These are phyloP conservation scores for Neonectria magnoliae DNA, from an alignment of 2,329 filamentous ascomycete genomes.

Conservation along the genomic window DNA sequence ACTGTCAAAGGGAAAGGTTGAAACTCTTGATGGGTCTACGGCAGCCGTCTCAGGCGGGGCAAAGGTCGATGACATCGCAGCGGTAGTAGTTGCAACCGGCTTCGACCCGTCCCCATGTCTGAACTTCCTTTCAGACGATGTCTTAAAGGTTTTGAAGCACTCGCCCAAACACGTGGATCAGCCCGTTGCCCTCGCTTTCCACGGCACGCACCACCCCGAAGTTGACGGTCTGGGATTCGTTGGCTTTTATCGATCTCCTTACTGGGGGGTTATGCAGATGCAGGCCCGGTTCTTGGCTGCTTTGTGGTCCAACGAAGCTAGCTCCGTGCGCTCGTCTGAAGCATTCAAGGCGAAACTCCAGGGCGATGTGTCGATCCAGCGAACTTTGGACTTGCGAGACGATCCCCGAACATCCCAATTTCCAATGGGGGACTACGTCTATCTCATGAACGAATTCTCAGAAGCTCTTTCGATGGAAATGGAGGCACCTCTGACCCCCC, in stretches of 20 bases:
- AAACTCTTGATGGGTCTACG: conserved; percentile 48
- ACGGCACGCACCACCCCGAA: conserved; percentile 69
- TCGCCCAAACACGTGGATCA: conserved; percentile 63
- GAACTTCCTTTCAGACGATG: conserved; percentile 67
- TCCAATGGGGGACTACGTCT: conserved; percentile 85
- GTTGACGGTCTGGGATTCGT: conserved; percentile 78
- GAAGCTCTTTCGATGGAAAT: conserved; percentile 64
- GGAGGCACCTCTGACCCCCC: conserved; percentile 41
- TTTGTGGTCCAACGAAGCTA: conserved; percentile 60
- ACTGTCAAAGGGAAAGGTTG: conserved; percentile 58
- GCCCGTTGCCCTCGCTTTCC: conserved; percentile 74
- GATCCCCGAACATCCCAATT: conserved; percentile 72
- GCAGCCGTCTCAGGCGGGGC: conserved; percentile 46
- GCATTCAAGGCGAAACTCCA: conserved; percentile 53
- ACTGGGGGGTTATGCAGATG: conserved; percentile 90
- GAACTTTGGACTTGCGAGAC: conserved; percentile 61
- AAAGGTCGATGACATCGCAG: conserved; percentile 66
- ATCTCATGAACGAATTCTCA: conserved; percentile 77
- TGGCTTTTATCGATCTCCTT: conserved; percentile 85
- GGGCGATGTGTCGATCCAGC: conserved; percentile 56
- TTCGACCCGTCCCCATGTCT: conserved; percentile 74
- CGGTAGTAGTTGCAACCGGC: conserved; percentile 79
- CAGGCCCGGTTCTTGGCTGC: conserved; percentile 76
- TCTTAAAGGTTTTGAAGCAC: conserved; percentile 68
- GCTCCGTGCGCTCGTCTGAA: conserved; percentile 34